Base-by-base conservation (phyloP, 805 yeast species). In the Debaryomyces castellii region DNA sequence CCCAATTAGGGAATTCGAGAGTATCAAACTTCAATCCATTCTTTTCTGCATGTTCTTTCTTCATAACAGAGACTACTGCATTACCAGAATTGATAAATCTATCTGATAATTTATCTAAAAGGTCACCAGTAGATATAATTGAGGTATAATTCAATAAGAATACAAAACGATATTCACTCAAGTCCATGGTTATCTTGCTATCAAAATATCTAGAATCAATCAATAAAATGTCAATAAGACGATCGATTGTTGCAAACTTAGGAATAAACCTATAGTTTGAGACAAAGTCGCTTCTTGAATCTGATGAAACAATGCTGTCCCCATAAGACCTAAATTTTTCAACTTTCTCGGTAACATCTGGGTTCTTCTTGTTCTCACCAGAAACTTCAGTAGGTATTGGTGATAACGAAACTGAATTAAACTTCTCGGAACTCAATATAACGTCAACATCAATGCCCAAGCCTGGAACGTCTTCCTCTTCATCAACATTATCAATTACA, bases 151-250 rank as follows among this genome's bases (percentile, higher is more conserved):
- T 72, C 46, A 73, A 57, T 51, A 73, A 58, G 57, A 73, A 73
- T 3, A 73, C 74, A 48, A 59, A 63, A 43, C 77, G 48, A 52
- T 64, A 73, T 51, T 72, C 78, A 1, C 68, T 60, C 46, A 70
- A 60, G 47, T 71, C 74, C 24, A 73, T 47, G 6, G 55, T 49
- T n/a, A 67, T 57, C 10, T 55, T 49, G 12, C 63, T 65, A 41
- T 65, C 66, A 81, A 89, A 45, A 78, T 81, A 53, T 77, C 78
- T 33, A 78, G 84, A 17, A 87, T 92, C 60, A 79, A 73, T 57
- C 4, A 92, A 89, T 42, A 92, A 66, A 18, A 91, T 74, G 63
- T 92, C 97, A 44, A 90, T 74, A 54, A 92, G 73, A 53, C 82
- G 81, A 37, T 88, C 94, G 46, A 89, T 65, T 1, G 87, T 76